phyloP scores from a whole-genome alignment of 345 rosid species.

The Corymbia maculata region DNA sequence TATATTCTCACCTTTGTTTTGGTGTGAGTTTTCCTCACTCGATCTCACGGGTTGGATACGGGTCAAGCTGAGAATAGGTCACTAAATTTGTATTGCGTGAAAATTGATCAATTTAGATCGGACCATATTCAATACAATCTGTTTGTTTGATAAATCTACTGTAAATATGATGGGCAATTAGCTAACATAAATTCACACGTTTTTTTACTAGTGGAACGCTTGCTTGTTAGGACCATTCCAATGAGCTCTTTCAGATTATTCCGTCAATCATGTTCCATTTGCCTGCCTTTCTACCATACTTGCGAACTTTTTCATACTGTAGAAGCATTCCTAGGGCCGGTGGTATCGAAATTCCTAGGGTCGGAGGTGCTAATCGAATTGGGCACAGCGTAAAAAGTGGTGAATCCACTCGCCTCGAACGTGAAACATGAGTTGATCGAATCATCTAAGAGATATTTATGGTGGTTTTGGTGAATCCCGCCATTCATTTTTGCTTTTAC shows the following conservation, averaged over 20 bases:
- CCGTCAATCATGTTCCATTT: neutral
- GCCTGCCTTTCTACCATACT: neutral
- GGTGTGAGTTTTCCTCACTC: neutral
- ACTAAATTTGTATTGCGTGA: fast-evolving
- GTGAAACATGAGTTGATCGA: neutral
- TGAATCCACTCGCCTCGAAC: neutral
- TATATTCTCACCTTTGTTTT: no score
- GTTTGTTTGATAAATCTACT: fast-evolving
- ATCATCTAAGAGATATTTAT: neutral
- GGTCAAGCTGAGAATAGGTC: fast-evolving
- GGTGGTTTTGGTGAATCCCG: neutral
- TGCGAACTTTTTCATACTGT: neutral
- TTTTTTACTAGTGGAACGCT: neutral
- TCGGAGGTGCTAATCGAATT: neutral
- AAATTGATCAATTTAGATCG: no score
- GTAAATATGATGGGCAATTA: no score
- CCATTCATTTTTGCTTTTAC: neutral
- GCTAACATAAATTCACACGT: fast-evolving
- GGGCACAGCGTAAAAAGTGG: neutral
- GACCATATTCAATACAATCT: fast-evolving
- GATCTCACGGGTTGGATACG: no score
- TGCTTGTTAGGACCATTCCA: fast-evolving
- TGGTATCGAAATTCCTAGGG: neutral
- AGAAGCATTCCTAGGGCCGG: neutral
- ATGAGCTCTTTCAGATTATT: neutral